These are phyloP conservation scores for Agaricus subrufescens DNA, from an alignment of 768 basidiomycete genomes.

Conservation along the genomic window DNA sequence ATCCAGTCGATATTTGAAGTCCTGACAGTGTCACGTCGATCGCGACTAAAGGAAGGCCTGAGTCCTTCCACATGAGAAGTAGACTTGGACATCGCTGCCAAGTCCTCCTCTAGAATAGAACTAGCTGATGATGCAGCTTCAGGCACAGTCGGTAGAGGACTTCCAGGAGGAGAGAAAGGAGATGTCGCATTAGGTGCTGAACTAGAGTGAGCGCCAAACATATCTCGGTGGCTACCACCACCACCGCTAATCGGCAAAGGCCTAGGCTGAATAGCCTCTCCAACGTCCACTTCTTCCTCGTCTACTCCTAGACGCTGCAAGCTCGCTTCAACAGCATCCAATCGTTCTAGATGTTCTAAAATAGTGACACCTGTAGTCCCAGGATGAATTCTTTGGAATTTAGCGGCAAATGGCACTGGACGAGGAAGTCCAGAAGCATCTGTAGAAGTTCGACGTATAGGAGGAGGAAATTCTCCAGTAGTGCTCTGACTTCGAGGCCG, in stretches of 20 bases:
- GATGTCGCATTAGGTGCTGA: constrained; percentile 23
- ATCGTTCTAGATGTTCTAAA: constrained; percentile 77
- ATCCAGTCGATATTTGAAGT: constrained; percentile 41
- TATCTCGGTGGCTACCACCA: constrained; percentile 10
- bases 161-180: constrained; percentile 55
- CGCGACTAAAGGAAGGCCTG: constrained; percentile 3
- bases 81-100: constrained; percentile 72
- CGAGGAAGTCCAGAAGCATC: constrained; percentile 60
- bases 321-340: constrained; percentile 80
- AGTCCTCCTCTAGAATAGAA: constrained; percentile 65
- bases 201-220: constrained; percentile 6
- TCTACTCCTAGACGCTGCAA: constrained; percentile 68
- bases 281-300: constrained; percentile 61
- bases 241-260: constrained; percentile 17
- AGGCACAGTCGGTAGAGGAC: constrained; percentile 52
- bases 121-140: constrained; percentile 50
- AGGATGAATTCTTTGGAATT: constrained; percentile 78
- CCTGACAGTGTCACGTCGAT: background rate
- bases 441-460: constrained; percentile 57
- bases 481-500: constrained; percentile 57
- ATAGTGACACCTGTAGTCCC: constrained; percentile 85
- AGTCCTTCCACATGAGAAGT: constrained; percentile 62
- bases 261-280: constrained; percentile 34
- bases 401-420: constrained; percentile 80
- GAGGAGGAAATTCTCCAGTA: constrained; percentile 70